A percentile compares a stretch with the other conserved stretches of the same genome.
These are phyloP conservation scores for Boletus barrowsii DNA, from an alignment of 768 basidiomycete species.

Conservation along the genomic window DNA sequence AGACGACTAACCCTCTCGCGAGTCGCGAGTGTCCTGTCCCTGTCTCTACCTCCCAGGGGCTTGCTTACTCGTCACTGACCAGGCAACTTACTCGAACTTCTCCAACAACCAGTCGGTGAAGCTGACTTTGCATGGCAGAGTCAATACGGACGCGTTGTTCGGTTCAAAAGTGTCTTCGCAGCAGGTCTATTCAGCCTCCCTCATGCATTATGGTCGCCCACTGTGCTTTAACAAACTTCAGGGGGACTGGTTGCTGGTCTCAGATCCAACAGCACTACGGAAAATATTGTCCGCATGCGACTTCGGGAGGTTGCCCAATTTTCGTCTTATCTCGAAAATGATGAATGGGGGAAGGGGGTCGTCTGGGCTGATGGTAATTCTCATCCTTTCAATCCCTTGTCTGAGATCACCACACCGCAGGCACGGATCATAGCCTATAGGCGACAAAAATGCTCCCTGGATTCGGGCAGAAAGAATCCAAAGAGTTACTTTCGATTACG, in stretches of 20 bases:
- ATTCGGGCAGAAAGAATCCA: constrained; percentile 50
- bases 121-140: constrained; percentile 28
- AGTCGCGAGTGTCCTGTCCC: not conserved
- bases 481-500: constrained; percentile 45
- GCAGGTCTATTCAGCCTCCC: constrained; percentile 2
- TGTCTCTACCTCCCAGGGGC: constrained; percentile 5
- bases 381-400: constrained; percentile 2
- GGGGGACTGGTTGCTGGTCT: constrained; percentile 37
- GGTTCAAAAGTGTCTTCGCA: constrained; percentile 17
- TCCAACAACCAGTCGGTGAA: constrained; percentile 19
- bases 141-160: constrained; percentile 22
- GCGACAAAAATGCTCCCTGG: constrained; percentile 53
- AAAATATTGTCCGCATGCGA: no score
- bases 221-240: constrained; percentile 8
- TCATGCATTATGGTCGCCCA: not conserved
- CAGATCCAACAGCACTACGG: constrained; percentile 22
- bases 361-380: constrained; percentile 38
- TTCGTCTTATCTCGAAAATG: constrained; percentile 8
- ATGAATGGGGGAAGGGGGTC: constrained; percentile 33
- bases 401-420: constrained; percentile 8
- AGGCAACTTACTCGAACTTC: constrained; percentile 26
- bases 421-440: constrained; percentile 46
- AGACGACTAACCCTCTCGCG: no score
- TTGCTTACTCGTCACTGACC: constrained; percentile 3
- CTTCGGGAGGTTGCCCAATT: constrained; percentile 20